phyloP scores from a whole-genome alignment of 2,329 filamentous ascomycete genomes.

The Pyrenophora seminiperda region DNA sequence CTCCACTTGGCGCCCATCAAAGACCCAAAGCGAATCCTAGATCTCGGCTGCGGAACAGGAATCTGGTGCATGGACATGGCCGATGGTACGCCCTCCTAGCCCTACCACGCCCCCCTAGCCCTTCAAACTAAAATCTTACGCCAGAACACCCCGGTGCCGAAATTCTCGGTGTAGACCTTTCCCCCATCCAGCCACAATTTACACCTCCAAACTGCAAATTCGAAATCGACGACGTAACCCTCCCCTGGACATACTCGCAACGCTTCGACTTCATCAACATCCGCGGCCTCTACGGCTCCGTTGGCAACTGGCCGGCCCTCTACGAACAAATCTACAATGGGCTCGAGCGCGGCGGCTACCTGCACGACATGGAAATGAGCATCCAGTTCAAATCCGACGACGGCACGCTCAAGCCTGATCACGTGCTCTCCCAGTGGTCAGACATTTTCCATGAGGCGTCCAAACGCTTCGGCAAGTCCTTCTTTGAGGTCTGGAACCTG shows the following conservation, averaged over 20 bases:
- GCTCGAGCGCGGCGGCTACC: constrained; percentile 46
- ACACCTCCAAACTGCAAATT: constrained; percentile 53
- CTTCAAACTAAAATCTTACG: neutral
- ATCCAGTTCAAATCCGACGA: constrained; percentile 50
- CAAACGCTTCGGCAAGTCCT: constrained; percentile 29
- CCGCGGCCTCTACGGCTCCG: constrained; percentile 50
- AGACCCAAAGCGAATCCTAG: constrained; percentile 26
- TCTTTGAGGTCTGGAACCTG: constrained; percentile 35
- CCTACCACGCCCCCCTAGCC: neutral
- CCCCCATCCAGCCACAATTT: constrained; percentile 54
- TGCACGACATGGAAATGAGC: constrained; percentile 50
- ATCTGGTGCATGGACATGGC: constrained; percentile 41
- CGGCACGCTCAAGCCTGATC: constrained; percentile 40
- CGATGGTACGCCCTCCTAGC: constrained; percentile 12
- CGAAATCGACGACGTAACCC: constrained; percentile 52
- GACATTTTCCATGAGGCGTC: constrained; percentile 35
- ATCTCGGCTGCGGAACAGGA: constrained; percentile 36
- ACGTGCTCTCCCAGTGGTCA: constrained; percentile 34
- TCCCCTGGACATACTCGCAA: constrained; percentile 45
- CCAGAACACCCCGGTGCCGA: constrained; percentile 36
- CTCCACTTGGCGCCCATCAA: constrained; percentile 32
- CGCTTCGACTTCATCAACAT: constrained; percentile 52
- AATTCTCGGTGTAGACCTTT: constrained; percentile 55
- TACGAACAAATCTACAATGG: constrained; percentile 34
- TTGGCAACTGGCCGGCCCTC: constrained; percentile 52